Conservation (phyloP, 257 asterid genomes). For the Primulina huaijiensis region DNA sequence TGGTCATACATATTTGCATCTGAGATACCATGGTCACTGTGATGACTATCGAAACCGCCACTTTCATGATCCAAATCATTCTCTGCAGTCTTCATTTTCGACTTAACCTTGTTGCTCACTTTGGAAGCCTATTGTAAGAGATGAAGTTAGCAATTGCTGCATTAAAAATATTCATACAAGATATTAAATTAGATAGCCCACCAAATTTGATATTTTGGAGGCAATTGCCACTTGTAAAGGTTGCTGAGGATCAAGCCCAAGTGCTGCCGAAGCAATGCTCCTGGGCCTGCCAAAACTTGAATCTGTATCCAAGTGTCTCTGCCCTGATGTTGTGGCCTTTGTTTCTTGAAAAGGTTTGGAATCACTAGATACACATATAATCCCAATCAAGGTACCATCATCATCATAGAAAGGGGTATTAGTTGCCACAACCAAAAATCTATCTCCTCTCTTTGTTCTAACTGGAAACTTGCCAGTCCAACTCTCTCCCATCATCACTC, state of each 20-base stretch:
- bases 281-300: conserved; percentile 44
- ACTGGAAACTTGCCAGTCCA: conserved; percentile 92
- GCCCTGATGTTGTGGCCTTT: conserved; percentile 31
- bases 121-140: conserved; percentile 61
- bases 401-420: conserved; percentile 52
- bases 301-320: conserved; percentile 32
- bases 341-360: conserved; percentile 56
- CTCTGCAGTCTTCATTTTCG: conserved; percentile 67
- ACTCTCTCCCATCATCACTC: conserved; percentile 58
- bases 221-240: conserved; percentile 73
- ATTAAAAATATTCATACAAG: conserved; percentile 5
- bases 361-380: conserved; percentile 53
- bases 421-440: conserved; percentile 54
- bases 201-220: conserved; percentile 80
- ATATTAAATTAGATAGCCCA: conserved; percentile 33
- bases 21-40: conserved; percentile 52
- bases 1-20: conserved; percentile 46
- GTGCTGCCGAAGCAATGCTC: conserved; percentile 48
- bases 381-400: background rate
- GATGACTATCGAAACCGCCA: conserved; percentile 60
- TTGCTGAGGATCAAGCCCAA: conserved; percentile 81
- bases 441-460: conserved; percentile 55
- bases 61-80: conserved; percentile 52
- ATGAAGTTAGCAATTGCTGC: conserved; percentile 32
- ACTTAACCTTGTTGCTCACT: conserved; percentile 84